A percentile compares a stretch with the other conserved stretches of the same genome.
phyloP scores from a whole-genome alignment of 2,329 filamentous ascomycete species.

The Cladophialophora carrionii region DNA sequence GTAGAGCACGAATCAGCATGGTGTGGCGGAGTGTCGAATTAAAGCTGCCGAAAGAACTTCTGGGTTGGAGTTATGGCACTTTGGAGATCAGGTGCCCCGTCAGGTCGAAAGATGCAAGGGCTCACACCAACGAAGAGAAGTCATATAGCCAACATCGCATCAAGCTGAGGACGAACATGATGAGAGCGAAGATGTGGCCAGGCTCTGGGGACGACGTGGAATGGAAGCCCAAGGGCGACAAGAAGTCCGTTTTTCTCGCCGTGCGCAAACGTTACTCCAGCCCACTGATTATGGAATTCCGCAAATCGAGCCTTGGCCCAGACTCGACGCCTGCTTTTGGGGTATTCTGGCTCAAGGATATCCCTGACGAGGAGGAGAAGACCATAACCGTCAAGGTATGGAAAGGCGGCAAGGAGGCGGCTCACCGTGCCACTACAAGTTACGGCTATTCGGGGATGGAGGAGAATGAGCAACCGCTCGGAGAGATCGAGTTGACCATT shows the following conservation, averaged over 20 bases:
- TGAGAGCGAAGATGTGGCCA: constrained; percentile 65
- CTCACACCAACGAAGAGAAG: constrained; percentile 55
- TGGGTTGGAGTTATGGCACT: constrained; percentile 74
- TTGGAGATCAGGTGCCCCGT: constrained; percentile 63
- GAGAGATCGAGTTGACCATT: constrained; percentile 61
- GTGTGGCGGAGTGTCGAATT: constrained; percentile 72
- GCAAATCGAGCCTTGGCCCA: constrained; percentile 38
- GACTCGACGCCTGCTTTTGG: constrained; percentile 41
- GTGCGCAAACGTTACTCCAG: constrained; percentile 41
- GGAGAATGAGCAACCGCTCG: constrained; percentile 61
- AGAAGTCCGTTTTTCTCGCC: constrained; percentile 38
- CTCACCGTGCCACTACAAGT: constrained; percentile 46
- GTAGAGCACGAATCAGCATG: constrained; percentile 69
- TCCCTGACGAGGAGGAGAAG: constrained; percentile 67
- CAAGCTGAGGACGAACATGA: constrained; percentile 63
- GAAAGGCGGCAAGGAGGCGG: constrained; percentile 59
- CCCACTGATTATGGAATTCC: constrained; percentile 40
- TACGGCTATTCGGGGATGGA: constrained; percentile 52
- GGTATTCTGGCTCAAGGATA: constrained; percentile 54
- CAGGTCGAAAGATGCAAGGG: constrained; percentile 44
- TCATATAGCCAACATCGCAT: constrained; percentile 58
- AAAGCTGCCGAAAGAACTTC: constrained; percentile 60
- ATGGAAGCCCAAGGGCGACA: constrained; percentile 37
- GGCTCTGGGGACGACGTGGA: constrained; percentile 65
- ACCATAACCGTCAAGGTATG: constrained; percentile 65